These are phyloP conservation scores for Fragaria nilgerrensis DNA, from an alignment of 306 rosid species.

Conservation along the genomic window DNA sequence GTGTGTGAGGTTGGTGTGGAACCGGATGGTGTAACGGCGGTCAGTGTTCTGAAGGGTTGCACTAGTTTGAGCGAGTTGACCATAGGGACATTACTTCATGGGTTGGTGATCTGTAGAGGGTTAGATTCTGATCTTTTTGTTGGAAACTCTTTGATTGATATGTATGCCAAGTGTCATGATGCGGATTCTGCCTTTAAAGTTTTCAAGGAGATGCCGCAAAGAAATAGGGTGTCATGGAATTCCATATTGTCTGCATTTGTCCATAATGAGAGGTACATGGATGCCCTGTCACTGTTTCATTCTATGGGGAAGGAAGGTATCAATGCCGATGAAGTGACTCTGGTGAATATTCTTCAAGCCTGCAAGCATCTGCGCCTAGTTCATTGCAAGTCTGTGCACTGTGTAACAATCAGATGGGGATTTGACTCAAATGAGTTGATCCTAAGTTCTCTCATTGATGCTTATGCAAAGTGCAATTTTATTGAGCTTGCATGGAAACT, in stretches of 20 bases:
- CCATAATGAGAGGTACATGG: conserved; percentile 33
- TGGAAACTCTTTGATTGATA: conserved; percentile 47
- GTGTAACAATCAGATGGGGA: conserved; percentile 30
- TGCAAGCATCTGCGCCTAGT: conserved; percentile 28
- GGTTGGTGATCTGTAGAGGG: conserved; percentile 44
- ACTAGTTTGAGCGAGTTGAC: conserved; percentile 23
- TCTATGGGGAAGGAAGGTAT: conserved; percentile 34
- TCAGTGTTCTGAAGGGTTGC: conserved; percentile 46
- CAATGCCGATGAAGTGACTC: conserved; percentile 38
- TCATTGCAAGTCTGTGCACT: conserved; percentile 35
- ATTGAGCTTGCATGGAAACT: conserved; percentile 30
- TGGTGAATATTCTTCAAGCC: conserved; percentile 45
- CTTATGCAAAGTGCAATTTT: conserved; percentile 45
- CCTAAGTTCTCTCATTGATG: conserved; percentile 38
- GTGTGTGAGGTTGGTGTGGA: conserved; percentile 25
- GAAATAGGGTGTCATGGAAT: conserved; percentile 49
- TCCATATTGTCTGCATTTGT: conserved; percentile 36
- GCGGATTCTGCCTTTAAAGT: conserved; percentile 30
- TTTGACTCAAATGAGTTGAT: conserved; percentile 36
- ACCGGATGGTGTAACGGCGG: conserved; percentile 42
- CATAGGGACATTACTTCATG: conserved; percentile 36
- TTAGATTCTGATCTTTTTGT: conserved; percentile 38
- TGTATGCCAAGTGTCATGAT: conserved; percentile 41
- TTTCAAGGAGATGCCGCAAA: conserved; percentile 32
- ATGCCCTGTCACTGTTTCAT: conserved; percentile 33